These are phyloP conservation scores for Aspergillus terreus DNA, from an alignment of 2,329 filamentous ascomycete species.

Conservation along the genomic window DNA sequence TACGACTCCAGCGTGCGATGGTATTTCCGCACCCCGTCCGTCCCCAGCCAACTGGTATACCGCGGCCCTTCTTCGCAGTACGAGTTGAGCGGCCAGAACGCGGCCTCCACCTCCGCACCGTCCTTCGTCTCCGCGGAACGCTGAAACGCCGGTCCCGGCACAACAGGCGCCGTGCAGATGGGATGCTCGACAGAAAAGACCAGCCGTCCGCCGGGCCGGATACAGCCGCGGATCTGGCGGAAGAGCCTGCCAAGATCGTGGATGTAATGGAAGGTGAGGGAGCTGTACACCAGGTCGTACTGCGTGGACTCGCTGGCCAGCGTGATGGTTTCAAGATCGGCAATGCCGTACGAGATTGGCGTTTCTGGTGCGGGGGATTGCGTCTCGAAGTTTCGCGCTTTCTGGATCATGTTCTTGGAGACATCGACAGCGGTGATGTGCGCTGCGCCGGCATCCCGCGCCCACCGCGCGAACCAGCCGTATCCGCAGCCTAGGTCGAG, in stretches of 20 bases:
- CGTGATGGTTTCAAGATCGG: slow-evolving; percentile 1
- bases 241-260: slow-evolving; percentile 31
- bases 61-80: slow-evolving; percentile 44
- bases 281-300: slow-evolving; percentile 28
- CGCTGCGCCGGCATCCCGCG: slow-evolving; percentile 35
- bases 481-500: slow-evolving; percentile 49
- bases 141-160: slow-evolving; percentile 35
- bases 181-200: slow-evolving; percentile 47
- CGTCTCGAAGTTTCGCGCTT: slow-evolving; percentile 23
- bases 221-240: not conserved
- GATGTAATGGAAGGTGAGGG: slow-evolving; percentile 43
- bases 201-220: not conserved
- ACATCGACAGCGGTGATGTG: slow-evolving; percentile 40
- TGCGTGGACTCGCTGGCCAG: not conserved
- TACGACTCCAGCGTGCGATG: slow-evolving; percentile 46
- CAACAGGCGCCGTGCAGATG: slow-evolving; percentile 27
- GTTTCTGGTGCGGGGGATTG: not conserved
- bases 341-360: not conserved
- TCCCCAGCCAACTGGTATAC: slow-evolving; percentile 41
- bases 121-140: slow-evolving; percentile 19
- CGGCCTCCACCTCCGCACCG: slow-evolving; percentile 22
- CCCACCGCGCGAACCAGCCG: slow-evolving; percentile 47
- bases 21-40: slow-evolving; percentile 42
- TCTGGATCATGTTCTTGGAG: slow-evolving; percentile 44
- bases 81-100: slow-evolving; percentile 41